phyloP scores from a whole-genome alignment of 495 filamentous ascomycete genomes.

The Stereocaulon alpinum region DNA sequence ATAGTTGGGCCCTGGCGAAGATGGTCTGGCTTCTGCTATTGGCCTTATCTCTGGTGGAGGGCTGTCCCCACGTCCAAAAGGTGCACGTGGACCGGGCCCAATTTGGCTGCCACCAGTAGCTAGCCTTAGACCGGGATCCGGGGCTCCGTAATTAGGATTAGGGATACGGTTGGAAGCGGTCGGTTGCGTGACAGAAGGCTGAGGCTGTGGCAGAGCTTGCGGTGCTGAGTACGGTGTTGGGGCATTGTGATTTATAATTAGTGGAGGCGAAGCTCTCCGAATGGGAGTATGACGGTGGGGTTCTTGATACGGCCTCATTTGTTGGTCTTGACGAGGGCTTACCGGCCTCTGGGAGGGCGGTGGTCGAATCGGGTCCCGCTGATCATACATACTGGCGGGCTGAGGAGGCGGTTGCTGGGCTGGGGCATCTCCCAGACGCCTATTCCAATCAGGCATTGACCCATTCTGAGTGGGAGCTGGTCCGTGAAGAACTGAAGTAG shows the following conservation, averaged over 20 bases:
- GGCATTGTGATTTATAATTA: conserved; percentile 45
- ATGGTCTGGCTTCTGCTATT: conserved; percentile 72
- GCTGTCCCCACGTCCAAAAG: conserved; percentile 55
- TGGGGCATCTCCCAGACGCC: conserved; percentile 63
- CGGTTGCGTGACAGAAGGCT: conserved; percentile 40
- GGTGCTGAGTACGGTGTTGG: conserved; percentile 53
- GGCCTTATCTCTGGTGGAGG: conserved; percentile 78
- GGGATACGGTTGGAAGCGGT: conserved; percentile 51
- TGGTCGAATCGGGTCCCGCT: conserved; percentile 55
- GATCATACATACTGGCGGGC: conserved; percentile 61
- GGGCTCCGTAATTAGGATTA: conserved; percentile 57
- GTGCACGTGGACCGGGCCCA: conserved; percentile 37
- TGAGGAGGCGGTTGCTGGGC: conserved; percentile 43
- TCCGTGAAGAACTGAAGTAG: conserved; percentile 51
- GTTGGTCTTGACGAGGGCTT: conserved; percentile 54
- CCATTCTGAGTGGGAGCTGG: conserved; percentile 55
- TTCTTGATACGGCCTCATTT: conserved; percentile 64
- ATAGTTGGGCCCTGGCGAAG: conserved; percentile 74
- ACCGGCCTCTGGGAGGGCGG: conserved; percentile 56
- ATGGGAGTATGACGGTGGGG: conserved; percentile 48
- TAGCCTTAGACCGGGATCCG: conserved; percentile 43
- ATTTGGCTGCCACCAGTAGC: conserved; percentile 44
- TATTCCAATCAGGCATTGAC: conserved; percentile 62
- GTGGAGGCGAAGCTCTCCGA: conserved; percentile 49
- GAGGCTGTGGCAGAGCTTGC: conserved; percentile 52